A percentile compares a stretch with the other conserved stretches of the same genome.
Evolutionary conservation across 2,329 filamentous ascomycete species (phyloP).

Genomic region (Exophiala sp.): DNA sequence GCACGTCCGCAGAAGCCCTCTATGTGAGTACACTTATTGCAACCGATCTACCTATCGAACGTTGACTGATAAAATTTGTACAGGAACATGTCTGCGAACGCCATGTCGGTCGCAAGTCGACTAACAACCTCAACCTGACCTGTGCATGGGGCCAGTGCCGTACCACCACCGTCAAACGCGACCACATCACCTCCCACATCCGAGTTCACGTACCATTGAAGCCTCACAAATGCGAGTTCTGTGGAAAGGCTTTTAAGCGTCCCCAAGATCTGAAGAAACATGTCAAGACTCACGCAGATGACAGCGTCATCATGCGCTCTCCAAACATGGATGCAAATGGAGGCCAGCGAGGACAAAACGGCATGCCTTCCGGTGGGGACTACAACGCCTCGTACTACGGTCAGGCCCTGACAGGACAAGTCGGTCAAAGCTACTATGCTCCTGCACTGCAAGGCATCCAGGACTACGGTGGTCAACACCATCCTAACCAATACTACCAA

Average conservation of each 20-base stretch:
- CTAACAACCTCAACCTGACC: conserved; percentile 95
- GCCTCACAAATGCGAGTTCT: conserved; percentile 98
- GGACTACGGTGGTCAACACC: conserved; percentile 29
- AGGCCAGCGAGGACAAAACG: conserved; percentile 34
- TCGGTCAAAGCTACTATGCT: conserved; percentile 28
- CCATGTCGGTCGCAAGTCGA: conserved; percentile 97
- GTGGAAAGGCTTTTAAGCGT: conserved; percentile 97
- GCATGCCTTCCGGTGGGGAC: conserved; percentile 27
- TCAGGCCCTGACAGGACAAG: conserved; percentile 26
- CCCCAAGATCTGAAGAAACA: conserved; percentile 99
- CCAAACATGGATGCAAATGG: conserved; percentile 50
- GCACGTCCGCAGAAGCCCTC: conserved; percentile 56
- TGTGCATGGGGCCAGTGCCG: conserved; percentile 97
- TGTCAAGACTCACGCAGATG: conserved; percentile 97
- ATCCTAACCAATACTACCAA: conserved; percentile 30
- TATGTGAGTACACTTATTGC: conserved; percentile 50
- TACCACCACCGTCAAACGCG: conserved; percentile 95
- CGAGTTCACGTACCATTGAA: conserved; percentile 98
- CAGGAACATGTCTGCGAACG: conserved; percentile 98
- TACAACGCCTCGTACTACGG: conserved; percentile 29
- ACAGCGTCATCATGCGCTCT: conserved; percentile 71
- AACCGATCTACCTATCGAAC: conserved; percentile 13
- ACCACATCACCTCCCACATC: conserved; percentile 98
- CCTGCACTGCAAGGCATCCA: conserved; percentile 27
- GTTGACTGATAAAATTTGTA: conserved; percentile 19